Conservation (phyloP, 2,329 filamentous ascomycete genomes). For the Neofusicoccum kwambonambiense region DNA sequence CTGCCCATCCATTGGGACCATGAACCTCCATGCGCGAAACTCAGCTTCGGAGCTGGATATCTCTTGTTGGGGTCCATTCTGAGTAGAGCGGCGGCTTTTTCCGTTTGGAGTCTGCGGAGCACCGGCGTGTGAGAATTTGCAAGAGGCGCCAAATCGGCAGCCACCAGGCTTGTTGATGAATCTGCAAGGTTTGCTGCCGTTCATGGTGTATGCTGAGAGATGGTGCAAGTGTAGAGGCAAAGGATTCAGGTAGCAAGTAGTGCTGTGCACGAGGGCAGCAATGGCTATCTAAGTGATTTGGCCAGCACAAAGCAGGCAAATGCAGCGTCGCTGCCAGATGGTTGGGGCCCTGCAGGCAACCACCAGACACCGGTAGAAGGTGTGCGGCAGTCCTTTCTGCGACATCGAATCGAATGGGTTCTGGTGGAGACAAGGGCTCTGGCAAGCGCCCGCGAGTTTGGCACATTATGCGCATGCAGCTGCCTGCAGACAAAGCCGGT, state of each 20-base stretch:
- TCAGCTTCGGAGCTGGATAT: neutral
- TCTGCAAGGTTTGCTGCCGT: neutral
- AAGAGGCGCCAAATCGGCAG: neutral
- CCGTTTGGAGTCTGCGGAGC: neutral
- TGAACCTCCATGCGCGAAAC: constrained; percentile 1
- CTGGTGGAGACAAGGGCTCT: too few species aligned
- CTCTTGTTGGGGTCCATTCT: neutral
- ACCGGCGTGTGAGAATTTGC: constrained; percentile 6
- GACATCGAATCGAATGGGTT: too few species aligned
- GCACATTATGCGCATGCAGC: too few species aligned
- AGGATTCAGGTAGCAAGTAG: neutral
- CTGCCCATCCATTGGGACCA: neutral
- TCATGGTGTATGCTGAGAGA: neutral
- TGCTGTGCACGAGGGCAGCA: too few species aligned
- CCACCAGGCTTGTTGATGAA: neutral
- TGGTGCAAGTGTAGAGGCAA: neutral
- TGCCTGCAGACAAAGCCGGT: too few species aligned
- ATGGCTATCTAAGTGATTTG: too few species aligned
- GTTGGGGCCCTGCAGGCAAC: too few species aligned
- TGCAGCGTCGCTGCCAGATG: too few species aligned
- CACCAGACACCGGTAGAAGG: too few species aligned
- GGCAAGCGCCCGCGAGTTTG: too few species aligned
- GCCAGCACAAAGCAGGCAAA: too few species aligned
- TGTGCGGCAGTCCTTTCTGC: too few species aligned
- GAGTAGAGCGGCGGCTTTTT: neutral